Evolutionary conservation across 164 flowering plant genomes (phyloP).

Genomic region (Chloranthus sessilifolius): DNA sequence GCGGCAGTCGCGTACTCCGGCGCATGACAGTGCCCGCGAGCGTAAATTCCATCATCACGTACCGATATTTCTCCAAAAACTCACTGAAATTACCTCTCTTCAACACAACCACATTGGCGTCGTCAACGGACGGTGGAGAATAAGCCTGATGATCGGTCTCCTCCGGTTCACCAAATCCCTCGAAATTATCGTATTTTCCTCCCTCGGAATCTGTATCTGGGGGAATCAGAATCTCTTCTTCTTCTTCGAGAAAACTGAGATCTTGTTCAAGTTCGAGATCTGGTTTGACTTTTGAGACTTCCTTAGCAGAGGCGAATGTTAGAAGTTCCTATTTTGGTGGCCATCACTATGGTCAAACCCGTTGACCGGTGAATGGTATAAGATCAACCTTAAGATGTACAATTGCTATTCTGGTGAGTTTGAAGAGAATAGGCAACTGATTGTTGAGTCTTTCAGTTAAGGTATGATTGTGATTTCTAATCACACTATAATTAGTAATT

Average conservation of each 20-base stretch:
- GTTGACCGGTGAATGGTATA: too few relatives aligned
- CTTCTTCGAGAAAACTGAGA: constrained; percentile 63
- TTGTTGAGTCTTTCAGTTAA: too few relatives aligned
- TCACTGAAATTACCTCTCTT: constrained; percentile 68
- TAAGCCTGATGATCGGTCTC: constrained; percentile 24
- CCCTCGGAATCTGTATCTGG: constrained; percentile 19
- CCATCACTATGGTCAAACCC: too few relatives aligned
- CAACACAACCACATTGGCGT: constrained; percentile 80
- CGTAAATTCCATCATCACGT: constrained; percentile 93
- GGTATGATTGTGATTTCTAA: too few relatives aligned
- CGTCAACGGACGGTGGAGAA: constrained; percentile 46
- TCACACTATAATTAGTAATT: too few relatives aligned
- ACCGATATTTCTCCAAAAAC: constrained; percentile 53
- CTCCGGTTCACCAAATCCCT: constrained; percentile 32
- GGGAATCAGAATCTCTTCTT: constrained; percentile 10
- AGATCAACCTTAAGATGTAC: too few relatives aligned
- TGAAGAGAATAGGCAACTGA: too few relatives aligned
- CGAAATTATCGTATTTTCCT: constrained; percentile 32
- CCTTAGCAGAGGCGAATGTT: too few relatives aligned
- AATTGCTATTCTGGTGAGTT: too few relatives aligned
- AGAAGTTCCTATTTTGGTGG: too few relatives aligned
- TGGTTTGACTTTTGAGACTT: too few relatives aligned
- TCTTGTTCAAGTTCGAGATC: constrained; percentile 69
- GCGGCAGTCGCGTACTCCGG: constrained; percentile 96
- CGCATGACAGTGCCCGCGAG: constrained; percentile 89